Evolutionary conservation across 2,329 filamentous ascomycete species (phyloP), one percentile per base, ranked within the genome.

Genomic region (Aspergillus transmontanensis): DNA sequence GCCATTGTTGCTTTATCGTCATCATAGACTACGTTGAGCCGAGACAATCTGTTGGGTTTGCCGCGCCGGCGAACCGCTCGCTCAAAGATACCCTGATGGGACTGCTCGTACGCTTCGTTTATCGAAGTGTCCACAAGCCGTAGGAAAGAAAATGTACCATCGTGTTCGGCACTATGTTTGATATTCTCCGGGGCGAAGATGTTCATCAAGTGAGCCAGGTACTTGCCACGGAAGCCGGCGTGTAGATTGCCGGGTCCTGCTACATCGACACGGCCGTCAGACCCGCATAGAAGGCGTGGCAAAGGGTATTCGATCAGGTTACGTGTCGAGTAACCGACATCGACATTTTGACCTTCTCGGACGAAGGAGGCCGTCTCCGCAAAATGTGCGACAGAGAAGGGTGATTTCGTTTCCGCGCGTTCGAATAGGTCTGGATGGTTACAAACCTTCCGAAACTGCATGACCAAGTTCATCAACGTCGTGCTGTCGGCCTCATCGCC

Each of bases 391-490:
- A 90, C 89, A 0, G 92, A 90, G 72, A 94, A 90, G 0, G 95
- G 93, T 10, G 94, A 97, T 28, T 87, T 90, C 10, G 93, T 96
- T 65, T 98, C 94, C 11, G 94, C 94, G 53, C 95, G 90, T 79
- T 99, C 94, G 71, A 99, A 99, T 39, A 99, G 81, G 79, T 99
- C 95, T 0, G 95, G 95, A 76, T 99, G 95, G 75, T 99, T 99
- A 82, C 95, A 99, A 62, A 99, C 95, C 81, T 99, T 99, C 72
- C 95, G 89, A 86, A 99, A 99, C 80, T 99, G 95, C 95, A 99
- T 99, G 67, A 99, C 95, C 68, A 99, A 84, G 79, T 99, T 99
- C 95, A 99, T 98, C 72, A 99, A 81, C 1, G 94, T 98, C 46
- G 94, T 94, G 41, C 92, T 96, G 75, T 98, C 95, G 71, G 94